Conservation (phyloP, 805 yeast genomes). For the Peterozyma toletana region DNA sequence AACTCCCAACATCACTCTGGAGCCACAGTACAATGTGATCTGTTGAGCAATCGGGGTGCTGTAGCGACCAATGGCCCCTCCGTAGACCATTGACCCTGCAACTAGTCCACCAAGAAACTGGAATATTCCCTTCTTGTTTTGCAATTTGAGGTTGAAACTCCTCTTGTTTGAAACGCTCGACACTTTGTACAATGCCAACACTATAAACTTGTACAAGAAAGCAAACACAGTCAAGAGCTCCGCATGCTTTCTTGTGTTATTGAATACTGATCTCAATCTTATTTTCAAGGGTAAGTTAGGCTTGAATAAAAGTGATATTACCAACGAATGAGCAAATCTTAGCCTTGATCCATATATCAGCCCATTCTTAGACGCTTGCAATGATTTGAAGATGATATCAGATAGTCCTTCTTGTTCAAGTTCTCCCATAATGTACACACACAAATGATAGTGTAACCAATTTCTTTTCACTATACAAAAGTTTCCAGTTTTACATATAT, state of each 20-base stretch:
- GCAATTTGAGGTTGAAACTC: not conserved
- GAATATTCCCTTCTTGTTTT: not conserved
- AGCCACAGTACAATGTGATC: constrained; percentile 65
- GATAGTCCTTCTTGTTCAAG: too few relatives aligned
- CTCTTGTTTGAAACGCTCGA: not conserved
- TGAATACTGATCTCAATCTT: not conserved
- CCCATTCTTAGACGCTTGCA: constrained; percentile 7
- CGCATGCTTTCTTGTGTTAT: constrained; percentile 5
- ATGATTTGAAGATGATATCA: not conserved
- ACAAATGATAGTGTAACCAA: too few relatives aligned
- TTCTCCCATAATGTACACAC: too few relatives aligned
- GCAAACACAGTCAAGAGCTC: constrained; percentile 5
- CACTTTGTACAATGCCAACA: not conserved
- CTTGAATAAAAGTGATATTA: constrained; percentile 2
- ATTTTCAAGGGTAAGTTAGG: not conserved
- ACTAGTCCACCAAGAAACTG: constrained; percentile 3
- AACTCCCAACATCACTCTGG: constrained; percentile 57
- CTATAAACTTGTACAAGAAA: constrained; percentile 1
- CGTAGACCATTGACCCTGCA: constrained; percentile 5
- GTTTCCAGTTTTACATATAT: too few relatives aligned
- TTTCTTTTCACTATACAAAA: too few relatives aligned
- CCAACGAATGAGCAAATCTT: constrained; percentile 7
- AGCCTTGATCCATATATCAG: constrained; percentile 7
- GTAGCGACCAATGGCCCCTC: constrained; percentile 1
- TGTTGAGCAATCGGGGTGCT: constrained; percentile 48